These are phyloP conservation scores for Ajuga reptans DNA, from an alignment of 305 asterid genomes.

Conservation along the genomic window DNA sequence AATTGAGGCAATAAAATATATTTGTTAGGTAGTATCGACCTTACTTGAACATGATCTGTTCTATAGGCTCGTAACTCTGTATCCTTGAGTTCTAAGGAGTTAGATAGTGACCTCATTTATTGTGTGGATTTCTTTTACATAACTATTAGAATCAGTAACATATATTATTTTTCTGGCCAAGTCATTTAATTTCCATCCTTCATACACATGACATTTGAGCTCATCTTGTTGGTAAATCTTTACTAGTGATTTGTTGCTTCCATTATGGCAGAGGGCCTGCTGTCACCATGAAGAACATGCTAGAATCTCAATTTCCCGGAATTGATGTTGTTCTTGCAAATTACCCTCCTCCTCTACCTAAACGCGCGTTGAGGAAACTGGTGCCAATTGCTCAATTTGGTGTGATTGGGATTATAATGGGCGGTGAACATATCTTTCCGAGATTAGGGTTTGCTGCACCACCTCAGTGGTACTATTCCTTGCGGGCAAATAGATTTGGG, in stretches of 20 bases:
- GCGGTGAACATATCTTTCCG: constrained; percentile 85
- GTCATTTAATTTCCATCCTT: not conserved
- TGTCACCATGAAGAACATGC: constrained; percentile 84
- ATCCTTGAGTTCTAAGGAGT: too few relatives aligned
- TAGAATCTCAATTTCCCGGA: constrained; percentile 81
- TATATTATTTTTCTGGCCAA: not conserved
- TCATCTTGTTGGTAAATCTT: not conserved
- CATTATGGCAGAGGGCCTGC: constrained; percentile 74
- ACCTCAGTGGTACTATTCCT: constrained; percentile 79
- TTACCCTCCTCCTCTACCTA: constrained; percentile 85
- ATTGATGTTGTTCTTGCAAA: constrained; percentile 72
- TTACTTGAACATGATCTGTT: too few relatives aligned
- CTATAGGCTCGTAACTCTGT: too few relatives aligned
- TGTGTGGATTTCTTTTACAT: not conserved
- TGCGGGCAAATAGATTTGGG: constrained; percentile 88
- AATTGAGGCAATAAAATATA: not conserved
- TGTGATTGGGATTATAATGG: constrained; percentile 61
- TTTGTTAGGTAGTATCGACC: not conserved
- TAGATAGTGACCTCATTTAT: too few relatives aligned
- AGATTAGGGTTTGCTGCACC: constrained; percentile 79
- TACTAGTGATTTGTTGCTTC: constrained; percentile 2
- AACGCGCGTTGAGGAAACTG: constrained; percentile 73
- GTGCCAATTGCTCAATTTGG: constrained; percentile 81
- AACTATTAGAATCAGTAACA: not conserved
- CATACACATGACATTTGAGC: not conserved